phyloP scores from a whole-genome alignment of 2,329 filamentous ascomycete genomes.

The Arthrobotrys pseudoclavata region DNA sequence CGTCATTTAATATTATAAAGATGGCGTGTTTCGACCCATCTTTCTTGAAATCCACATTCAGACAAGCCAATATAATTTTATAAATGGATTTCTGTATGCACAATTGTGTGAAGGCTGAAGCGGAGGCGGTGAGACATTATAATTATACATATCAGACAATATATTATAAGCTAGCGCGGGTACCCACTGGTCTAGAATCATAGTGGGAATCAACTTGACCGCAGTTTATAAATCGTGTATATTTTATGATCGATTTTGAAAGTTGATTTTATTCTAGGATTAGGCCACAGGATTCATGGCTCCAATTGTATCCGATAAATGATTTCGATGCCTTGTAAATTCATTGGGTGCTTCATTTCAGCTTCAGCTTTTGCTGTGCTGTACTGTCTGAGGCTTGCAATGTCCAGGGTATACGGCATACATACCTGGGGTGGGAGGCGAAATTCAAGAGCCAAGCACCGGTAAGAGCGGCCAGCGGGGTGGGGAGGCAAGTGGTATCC shows the following conservation, averaged over 20 bases:
- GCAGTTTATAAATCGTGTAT: background rate
- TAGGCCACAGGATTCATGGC: slow-evolving; percentile 7
- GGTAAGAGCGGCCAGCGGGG: background rate
- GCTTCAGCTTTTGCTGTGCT: slow-evolving; percentile 11
- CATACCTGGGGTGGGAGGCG: background rate
- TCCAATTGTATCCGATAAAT: slow-evolving; percentile 11
- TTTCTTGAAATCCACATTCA: background rate
- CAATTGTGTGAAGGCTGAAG: background rate
- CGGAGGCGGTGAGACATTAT: slow-evolving; percentile 25
- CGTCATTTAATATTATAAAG: slow-evolving; percentile 4
- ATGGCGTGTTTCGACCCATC: slow-evolving; percentile 29
- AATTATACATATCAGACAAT: slow-evolving; percentile 9
- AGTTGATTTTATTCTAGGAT: background rate
- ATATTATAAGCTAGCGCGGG: background rate
- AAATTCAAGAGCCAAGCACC: slow-evolving; percentile 10
- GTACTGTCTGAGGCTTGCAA: background rate
- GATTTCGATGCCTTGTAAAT: background rate
- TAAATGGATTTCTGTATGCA: background rate
- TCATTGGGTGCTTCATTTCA: slow-evolving; percentile 2
- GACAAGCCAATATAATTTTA: background rate
- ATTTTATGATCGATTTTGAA: background rate
- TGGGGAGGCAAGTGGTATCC: slow-evolving; percentile 3
- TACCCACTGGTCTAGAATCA: background rate
- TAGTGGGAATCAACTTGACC: slow-evolving; percentile 4
- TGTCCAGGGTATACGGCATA: slow-evolving; percentile 3